phyloP scores from a whole-genome alignment of 2,329 filamentous ascomycete species.

The Trichoderma aggressivum region DNA sequence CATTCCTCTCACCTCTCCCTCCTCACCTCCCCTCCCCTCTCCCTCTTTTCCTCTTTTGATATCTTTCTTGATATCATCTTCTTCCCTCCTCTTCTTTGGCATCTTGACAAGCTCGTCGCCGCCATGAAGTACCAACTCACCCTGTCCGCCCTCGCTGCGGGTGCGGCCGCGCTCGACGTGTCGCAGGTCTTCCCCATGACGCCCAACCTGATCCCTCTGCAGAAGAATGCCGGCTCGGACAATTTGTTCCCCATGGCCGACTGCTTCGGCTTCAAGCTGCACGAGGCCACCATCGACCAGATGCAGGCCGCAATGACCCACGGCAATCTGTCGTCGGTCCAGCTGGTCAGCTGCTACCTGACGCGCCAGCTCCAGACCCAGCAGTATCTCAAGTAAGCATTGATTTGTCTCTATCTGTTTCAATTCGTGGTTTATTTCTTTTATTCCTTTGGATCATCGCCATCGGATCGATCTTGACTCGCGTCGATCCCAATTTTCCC shows the following conservation, averaged over 20 bases:
- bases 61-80: neutral
- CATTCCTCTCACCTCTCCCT: neutral
- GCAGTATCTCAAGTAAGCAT: slow-evolving; percentile 57
- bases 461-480: neutral
- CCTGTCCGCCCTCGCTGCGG: slow-evolving; percentile 24
- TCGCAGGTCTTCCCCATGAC: slow-evolving; percentile 18
- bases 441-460: neutral
- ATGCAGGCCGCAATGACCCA: slow-evolving; percentile 56
- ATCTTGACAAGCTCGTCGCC: neutral
- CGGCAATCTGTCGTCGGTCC: slow-evolving; percentile 54
- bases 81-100: neutral
- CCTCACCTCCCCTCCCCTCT: neutral
- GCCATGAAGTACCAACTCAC: slow-evolving; percentile 25
- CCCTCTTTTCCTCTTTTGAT: neutral
- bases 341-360: slow-evolving; percentile 62
- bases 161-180: slow-evolving; percentile 5
- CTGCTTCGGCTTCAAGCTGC: slow-evolving; percentile 59
- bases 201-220: slow-evolving; percentile 34
- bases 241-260: slow-evolving; percentile 58
- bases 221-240: slow-evolving; percentile 35
- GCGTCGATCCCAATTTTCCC: neutral
- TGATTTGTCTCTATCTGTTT: neutral
- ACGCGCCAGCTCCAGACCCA: slow-evolving; percentile 59
- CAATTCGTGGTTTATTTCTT: neutral
- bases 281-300: slow-evolving; percentile 67